These are phyloP conservation scores for Elongisporangium anandrum DNA, from an alignment of 352 stramenopile species.

Conservation along the genomic window DNA sequence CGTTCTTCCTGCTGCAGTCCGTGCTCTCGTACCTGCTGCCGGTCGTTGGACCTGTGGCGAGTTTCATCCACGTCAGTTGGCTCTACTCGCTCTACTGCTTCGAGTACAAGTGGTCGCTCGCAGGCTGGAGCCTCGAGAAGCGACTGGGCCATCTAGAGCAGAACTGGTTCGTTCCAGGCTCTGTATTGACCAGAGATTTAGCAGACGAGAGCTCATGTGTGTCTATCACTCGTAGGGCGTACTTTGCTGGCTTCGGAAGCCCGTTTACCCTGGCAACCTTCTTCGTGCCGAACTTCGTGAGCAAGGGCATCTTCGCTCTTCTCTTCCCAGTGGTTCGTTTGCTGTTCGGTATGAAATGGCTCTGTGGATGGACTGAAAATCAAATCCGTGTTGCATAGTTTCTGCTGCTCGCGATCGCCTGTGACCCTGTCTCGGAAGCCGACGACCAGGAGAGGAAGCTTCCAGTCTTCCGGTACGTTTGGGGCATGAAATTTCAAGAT, in stretches of 20 bases:
- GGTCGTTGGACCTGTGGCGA: conserved; percentile 62
- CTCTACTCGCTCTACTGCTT: conserved; percentile 90
- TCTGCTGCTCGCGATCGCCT: conserved; percentile 76
- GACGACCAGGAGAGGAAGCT: conserved; percentile 46
- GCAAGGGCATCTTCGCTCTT: conserved; percentile 86
- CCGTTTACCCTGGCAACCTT: conserved; percentile 87
- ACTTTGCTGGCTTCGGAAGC: conserved; percentile 84
- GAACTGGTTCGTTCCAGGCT: conserved; percentile 67
- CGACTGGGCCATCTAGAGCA: conserved; percentile 74
- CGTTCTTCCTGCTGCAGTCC: conserved; percentile 82
- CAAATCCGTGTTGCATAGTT: conserved; percentile 39
- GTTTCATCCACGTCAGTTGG: conserved; percentile 86
- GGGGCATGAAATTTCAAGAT: not conserved
- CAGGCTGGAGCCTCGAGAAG: conserved; percentile 82
- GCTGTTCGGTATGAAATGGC: no score
- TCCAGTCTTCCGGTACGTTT: conserved; percentile 65
- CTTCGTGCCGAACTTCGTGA: conserved; percentile 88
- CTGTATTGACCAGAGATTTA: not conserved
- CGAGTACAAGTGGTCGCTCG: conserved; percentile 88
- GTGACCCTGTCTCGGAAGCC: conserved; percentile 56
- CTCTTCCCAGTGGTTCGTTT: conserved; percentile 77
- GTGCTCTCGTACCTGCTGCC: conserved; percentile 82
- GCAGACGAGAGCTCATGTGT: no score
- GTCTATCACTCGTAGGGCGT: conserved; percentile 42
- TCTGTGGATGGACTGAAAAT: no score